These are phyloP conservation scores for Claviceps pazoutovae DNA, from an alignment of 2,329 filamentous ascomycete genomes.

Conservation along the genomic window DNA sequence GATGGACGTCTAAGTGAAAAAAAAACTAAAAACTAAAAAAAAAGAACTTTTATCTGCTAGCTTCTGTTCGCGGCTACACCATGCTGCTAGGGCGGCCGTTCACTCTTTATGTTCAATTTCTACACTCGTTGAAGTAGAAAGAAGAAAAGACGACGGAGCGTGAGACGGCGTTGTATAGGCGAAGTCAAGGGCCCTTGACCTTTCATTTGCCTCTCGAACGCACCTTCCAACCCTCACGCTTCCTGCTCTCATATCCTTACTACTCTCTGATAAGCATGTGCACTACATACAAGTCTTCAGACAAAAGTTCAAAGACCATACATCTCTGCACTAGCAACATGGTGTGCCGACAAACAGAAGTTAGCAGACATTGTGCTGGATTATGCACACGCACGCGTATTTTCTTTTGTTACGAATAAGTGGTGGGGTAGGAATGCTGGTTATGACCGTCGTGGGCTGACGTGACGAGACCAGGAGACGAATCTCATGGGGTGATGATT, in stretches of 20 bases:
- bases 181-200: no score
- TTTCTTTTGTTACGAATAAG: not conserved
- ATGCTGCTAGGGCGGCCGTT: no score
- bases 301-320: constrained; percentile 3
- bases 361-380: constrained; percentile 11
- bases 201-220: not conserved
- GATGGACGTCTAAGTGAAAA: constrained; percentile 36
- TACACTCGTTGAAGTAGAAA: not conserved
- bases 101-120: no score
- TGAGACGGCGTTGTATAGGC: no score
- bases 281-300: not conserved
- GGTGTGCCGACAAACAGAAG: constrained; percentile 9
- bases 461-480: not conserved
- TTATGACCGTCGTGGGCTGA: not conserved
- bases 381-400: constrained; percentile 12
- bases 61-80: no score
- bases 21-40: not conserved
- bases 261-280: not conserved
- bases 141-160: constrained; percentile 2
- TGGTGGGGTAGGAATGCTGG: not conserved
- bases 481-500: not conserved
- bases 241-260: not conserved
- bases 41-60: no score
- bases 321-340: constrained; percentile 4
- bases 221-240: not conserved